Conservation (phyloP, 2,329 filamentous ascomycete genomes). For the Dryadomyces quercivorus region DNA sequence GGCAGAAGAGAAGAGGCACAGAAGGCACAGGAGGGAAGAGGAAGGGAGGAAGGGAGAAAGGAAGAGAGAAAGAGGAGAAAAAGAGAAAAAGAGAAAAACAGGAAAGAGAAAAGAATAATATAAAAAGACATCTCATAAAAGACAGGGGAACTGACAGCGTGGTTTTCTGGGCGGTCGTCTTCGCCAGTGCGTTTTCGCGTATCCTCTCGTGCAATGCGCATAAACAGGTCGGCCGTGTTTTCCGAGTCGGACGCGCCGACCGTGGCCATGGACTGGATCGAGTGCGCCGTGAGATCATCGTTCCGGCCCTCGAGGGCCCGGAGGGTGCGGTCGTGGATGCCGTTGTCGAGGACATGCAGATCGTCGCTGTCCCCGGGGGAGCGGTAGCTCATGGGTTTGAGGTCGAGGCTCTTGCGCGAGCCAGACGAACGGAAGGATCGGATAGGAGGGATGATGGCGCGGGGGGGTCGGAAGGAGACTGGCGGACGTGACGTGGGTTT, state of each 20-base stretch:
- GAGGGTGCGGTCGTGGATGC: conserved; percentile 35
- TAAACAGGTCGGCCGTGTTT: conserved; percentile 46
- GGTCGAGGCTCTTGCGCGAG: conserved; percentile 39
- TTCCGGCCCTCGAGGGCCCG: conserved; percentile 36
- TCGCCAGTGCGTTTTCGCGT: conserved; percentile 24
- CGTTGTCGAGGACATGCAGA: conserved; percentile 22
- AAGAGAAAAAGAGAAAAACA: neutral
- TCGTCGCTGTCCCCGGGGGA: conserved; percentile 29
- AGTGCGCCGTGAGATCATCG: conserved; percentile 12
- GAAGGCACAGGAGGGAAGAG: too few relatives aligned
- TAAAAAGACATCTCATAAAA: too few relatives aligned
- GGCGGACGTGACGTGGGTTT: conserved; percentile 33
- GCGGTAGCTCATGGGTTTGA: conserved; percentile 36
- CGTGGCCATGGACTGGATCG: conserved; percentile 20
- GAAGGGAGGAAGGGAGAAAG: neutral
- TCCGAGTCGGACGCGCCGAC: conserved; percentile 30
- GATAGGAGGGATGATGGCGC: conserved; percentile 24
- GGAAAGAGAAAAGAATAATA: neutral
- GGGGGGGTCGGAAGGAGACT: conserved; percentile 35
- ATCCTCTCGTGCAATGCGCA: conserved; percentile 46
- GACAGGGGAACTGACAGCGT: conserved; percentile 32
- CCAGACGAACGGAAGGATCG: conserved; percentile 44
- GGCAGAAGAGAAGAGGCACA: too few relatives aligned
- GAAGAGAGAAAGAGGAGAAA: neutral
- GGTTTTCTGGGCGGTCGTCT: conserved; percentile 22